Evolutionary conservation across 768 basidiomycete genomes (phyloP).

Genomic region (Candolleomyces efflorescens): DNA sequence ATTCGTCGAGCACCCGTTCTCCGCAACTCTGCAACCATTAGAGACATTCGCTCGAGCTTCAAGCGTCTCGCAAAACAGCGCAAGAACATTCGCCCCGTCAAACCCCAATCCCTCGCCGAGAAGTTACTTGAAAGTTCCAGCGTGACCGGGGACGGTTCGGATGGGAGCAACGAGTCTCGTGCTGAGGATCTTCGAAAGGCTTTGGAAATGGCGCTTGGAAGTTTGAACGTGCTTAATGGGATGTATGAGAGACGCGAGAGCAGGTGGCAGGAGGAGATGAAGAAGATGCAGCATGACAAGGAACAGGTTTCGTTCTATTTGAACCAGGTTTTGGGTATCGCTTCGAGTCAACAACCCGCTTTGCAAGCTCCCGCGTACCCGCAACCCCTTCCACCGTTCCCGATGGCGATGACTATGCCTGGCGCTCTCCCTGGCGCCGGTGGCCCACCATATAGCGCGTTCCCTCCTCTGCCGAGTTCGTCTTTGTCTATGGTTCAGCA

Average conservation of each 20-base stretch:
- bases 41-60: constrained; percentile 54
- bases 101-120: constrained; percentile 41
- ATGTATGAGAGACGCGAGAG: constrained; percentile 69
- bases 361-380: too few relatives aligned
- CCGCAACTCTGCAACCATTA: constrained; percentile 43
- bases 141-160: constrained; percentile 51
- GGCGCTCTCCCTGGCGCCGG: too few relatives aligned
- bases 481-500: too few relatives aligned
- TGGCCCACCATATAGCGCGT: too few relatives aligned
- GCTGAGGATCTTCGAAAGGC: constrained; percentile 68
- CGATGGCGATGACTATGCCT: too few relatives aligned
- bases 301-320: constrained; percentile 64
- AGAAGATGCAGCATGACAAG: constrained; percentile 58
- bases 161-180: constrained; percentile 44
- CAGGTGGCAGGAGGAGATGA: constrained; percentile 70
- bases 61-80: constrained; percentile 55
- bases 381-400: too few relatives aligned
- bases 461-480: too few relatives aligned
- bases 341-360: too few relatives aligned
- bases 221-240: constrained; percentile 54
- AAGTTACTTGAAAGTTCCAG: constrained; percentile 43
- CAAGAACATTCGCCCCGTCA: constrained; percentile 35
- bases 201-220: constrained; percentile 62
- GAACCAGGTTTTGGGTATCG: constrained; percentile 50
- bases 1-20: constrained; percentile 55